Evolutionary conservation across 1,284 basidiomycete species (phyloP).

Genomic region (Heterobasidion irregulare): DNA sequence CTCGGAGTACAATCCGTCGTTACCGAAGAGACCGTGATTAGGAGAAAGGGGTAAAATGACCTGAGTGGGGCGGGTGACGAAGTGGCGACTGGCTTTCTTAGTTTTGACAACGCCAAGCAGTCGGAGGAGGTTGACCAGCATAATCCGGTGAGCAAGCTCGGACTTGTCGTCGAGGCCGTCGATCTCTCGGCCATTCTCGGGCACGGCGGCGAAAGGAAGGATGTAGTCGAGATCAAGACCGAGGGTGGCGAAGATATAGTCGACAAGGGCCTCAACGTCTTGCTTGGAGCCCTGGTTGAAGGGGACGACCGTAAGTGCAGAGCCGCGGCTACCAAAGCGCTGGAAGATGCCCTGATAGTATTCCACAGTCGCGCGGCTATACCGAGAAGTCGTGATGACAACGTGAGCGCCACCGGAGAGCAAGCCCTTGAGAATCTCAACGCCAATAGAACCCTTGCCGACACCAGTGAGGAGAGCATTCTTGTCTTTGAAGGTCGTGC

Average conservation of each 20-base stretch:
- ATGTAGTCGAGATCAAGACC: conserved; percentile 97
- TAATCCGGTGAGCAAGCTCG: conserved; percentile 96
- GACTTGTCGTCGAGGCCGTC: conserved; percentile 96
- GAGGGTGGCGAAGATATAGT: conserved; percentile 95
- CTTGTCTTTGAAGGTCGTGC: conserved; percentile 98
- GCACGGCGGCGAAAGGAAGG: conserved; percentile 95
- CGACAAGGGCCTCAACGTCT: conserved; percentile 93
- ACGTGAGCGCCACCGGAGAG: conserved; percentile 95
- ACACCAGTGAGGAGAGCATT: conserved; percentile 97
- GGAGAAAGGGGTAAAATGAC: conserved; percentile 96
- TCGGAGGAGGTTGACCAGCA: conserved; percentile 91
- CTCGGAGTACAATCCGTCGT: conserved; percentile 96
- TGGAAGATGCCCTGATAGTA: conserved; percentile 99
- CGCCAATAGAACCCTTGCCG: conserved; percentile 94
- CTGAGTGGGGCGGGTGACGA: conserved; percentile 96
- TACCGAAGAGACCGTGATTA: conserved; percentile 96
- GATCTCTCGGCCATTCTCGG: conserved; percentile 97
- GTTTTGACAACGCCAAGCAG: conserved; percentile 95
- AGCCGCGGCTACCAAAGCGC: conserved; percentile 88
- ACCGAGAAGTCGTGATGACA: conserved; percentile 94
- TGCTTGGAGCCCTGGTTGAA: conserved; percentile 99
- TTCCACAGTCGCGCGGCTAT: conserved; percentile 90
- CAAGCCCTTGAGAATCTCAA: conserved; percentile 95
- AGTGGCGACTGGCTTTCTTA: conserved; percentile 94
- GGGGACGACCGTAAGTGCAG: conserved; percentile 93